These are phyloP conservation scores for Ailanthus altissimus DNA, from an alignment of 345 rosid species.

Conservation along the genomic window DNA sequence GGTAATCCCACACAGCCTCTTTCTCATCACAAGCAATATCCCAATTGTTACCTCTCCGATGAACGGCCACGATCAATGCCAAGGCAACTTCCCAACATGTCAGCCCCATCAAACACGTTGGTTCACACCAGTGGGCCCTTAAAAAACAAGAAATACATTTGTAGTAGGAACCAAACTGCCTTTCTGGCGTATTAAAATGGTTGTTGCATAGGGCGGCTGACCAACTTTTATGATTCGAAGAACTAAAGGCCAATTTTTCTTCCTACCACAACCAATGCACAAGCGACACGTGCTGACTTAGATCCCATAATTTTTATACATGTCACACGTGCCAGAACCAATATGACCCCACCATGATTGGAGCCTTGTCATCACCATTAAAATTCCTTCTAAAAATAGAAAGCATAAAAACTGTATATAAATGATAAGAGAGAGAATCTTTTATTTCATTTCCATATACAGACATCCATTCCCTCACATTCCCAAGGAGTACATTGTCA, in stretches of 20 bases:
- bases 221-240: constrained; percentile 23
- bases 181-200: constrained; percentile 4
- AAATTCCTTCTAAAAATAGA: background rate
- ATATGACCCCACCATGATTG: background rate
- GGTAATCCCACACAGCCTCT: background rate
- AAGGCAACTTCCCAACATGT: background rate
- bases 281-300: constrained; percentile 24
- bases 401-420: background rate
- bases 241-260: constrained; percentile 23
- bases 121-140: constrained; percentile 9
- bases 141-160: constrained; percentile 14
- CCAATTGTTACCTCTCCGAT: background rate
- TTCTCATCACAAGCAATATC: background rate
- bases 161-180: constrained; percentile 30
- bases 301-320: background rate
- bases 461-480: background rate
- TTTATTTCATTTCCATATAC: constrained; percentile 25
- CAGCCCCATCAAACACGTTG: background rate
- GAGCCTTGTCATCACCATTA: constrained; percentile 3
- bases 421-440: background rate
- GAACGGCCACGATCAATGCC: background rate
- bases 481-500: constrained; percentile 17
- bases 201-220: constrained; percentile 36
- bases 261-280: constrained; percentile 8
- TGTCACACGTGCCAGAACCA: constrained; percentile 10